Evolutionary conservation across 352 stramenopile species (phyloP).

Genomic region (Aphanomyces astaci): DNA sequence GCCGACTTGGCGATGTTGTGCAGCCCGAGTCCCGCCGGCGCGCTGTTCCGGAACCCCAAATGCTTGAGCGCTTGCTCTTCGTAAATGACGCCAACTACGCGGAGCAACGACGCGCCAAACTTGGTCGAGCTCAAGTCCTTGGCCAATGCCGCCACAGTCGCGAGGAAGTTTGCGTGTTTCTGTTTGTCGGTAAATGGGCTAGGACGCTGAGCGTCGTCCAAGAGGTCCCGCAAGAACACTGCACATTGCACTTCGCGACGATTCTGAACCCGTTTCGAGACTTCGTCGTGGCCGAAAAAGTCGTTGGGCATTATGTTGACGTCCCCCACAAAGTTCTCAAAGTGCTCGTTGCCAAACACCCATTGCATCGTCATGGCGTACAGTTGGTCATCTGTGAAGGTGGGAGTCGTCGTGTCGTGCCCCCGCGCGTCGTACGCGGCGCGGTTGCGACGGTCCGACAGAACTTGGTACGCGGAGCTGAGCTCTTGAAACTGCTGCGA

Average conservation of each 20-base stretch:
- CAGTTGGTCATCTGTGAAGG: conserved; percentile 20
- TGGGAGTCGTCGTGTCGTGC: background rate
- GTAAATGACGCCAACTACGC: conserved; percentile 28
- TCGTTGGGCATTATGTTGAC: conserved; percentile 43
- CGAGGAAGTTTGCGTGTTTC: conserved; percentile 15
- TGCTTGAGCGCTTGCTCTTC: conserved; percentile 26
- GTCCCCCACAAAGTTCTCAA: conserved; percentile 57
- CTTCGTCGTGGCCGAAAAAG: conserved; percentile 25
- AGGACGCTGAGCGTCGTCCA: conserved; percentile 17
- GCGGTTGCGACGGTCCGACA: conserved; percentile 44
- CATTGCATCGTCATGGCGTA: conserved; percentile 51
- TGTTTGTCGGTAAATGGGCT: no score
- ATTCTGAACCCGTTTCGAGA: conserved; percentile 25
- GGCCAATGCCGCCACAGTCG: conserved; percentile 21
- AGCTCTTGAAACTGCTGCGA: conserved; percentile 64
- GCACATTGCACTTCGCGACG: conserved; percentile 30
- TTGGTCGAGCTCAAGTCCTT: conserved; percentile 24
- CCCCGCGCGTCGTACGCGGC: background rate
- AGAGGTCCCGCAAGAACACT: conserved; percentile 23
- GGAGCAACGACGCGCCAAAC: conserved; percentile 28
- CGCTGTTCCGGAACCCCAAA: conserved; percentile 26
- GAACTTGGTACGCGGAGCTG: conserved; percentile 55
- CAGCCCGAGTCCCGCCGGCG: conserved; percentile 15
- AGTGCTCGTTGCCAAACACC: conserved; percentile 68
- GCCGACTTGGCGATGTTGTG: conserved; percentile 19